A percentile compares a stretch with the other conserved stretches of the same genome.
Evolutionary conservation across 805 yeast species (phyloP).

Genomic region (Candida sphagnicola): DNA sequence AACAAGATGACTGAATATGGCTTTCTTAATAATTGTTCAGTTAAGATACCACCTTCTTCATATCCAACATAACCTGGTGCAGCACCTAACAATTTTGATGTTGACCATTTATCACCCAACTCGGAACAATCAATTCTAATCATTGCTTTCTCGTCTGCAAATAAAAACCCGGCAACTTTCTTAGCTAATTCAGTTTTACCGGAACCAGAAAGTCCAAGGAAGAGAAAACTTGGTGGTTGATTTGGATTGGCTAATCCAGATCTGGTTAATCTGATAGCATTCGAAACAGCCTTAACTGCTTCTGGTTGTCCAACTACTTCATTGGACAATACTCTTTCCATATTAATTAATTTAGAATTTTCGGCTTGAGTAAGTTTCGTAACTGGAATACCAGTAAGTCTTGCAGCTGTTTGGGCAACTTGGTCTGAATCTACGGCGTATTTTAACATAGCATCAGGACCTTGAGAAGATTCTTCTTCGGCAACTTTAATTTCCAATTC

Average conservation of each 20-base stretch:
- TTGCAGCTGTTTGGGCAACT: conserved; percentile 95
- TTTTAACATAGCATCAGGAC: conserved; percentile 63
- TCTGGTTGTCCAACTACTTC: conserved; percentile 94
- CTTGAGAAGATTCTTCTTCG: conserved; percentile 65
- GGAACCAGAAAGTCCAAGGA: conserved; percentile 93
- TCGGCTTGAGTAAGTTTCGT: conserved; percentile 93
- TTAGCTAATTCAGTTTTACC: conserved; percentile 98
- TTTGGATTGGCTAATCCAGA: conserved; percentile 95
- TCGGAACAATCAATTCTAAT: conserved; percentile 98
- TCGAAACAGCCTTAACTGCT: conserved; percentile 94
- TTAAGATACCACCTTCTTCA: conserved; percentile 95
- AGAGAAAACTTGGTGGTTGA: conserved; percentile 93
- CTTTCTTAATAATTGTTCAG: conserved; percentile 84
- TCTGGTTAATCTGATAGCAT: conserved; percentile 87
- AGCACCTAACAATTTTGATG: conserved; percentile 91
- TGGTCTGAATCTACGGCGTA: conserved; percentile 91
- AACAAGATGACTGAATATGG: conserved; percentile 96
- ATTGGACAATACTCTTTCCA: conserved; percentile 81
- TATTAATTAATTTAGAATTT: conserved; percentile 85
- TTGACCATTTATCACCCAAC: conserved; percentile 91
- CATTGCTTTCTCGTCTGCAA: conserved; percentile 95
- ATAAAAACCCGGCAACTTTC: conserved; percentile 92
- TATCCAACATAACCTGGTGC: conserved; percentile 95
- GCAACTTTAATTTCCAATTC: conserved; percentile 73
- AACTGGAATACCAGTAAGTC: conserved; percentile 96